Conservation (phyloP, 108 stramenopile genomes). For the Discostella stelligeroides region DNA sequence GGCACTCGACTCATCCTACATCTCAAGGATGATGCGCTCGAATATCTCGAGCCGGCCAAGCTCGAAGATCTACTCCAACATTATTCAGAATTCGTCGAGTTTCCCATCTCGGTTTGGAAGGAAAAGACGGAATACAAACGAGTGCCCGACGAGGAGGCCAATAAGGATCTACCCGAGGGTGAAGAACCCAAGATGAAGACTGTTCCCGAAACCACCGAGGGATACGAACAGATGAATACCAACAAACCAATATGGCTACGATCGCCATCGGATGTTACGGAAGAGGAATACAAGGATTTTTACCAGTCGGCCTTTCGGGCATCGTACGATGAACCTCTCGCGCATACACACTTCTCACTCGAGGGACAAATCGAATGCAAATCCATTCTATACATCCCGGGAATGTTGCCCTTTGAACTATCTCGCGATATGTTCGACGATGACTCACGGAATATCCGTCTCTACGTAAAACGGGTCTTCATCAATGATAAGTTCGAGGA, state of each 20-base stretch:
- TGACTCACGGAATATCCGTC: conserved; percentile 85
- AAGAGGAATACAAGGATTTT: conserved; percentile 94
- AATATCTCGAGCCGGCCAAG: conserved; percentile 78
- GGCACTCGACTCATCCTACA: conserved; percentile 88
- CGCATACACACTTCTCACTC: conserved; percentile 92
- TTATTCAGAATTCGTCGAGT: conserved; percentile 96
- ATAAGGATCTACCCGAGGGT: conserved; percentile 81
- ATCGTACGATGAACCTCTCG: conserved; percentile 90
- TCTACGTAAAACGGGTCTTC: conserved; percentile 99
- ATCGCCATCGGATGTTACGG: conserved; percentile 85
- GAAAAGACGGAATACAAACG: conserved; percentile 94
- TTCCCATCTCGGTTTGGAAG: conserved; percentile 95
- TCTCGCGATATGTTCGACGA: conserved; percentile 97
- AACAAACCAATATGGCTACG: conserved; percentile 98
- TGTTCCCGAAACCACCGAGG: conserved; percentile 84
- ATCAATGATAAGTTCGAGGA: conserved; percentile 99
- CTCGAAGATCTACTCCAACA: conserved; percentile 80
- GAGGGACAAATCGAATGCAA: conserved; percentile 99
- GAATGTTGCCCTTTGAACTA: conserved; percentile 95
- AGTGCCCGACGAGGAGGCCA: conserved; percentile 94
- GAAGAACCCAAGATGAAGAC: conserved; percentile 96
- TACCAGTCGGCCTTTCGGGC: conserved; percentile 94
- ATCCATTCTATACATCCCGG: conserved; percentile 93
- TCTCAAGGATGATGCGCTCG: conserved; percentile 85
- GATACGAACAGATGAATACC: conserved; percentile 92